Evolutionary conservation across 2,329 filamentous ascomycete species (phyloP), one percentile per base, ranked within the genome.

Genomic region (Venturia aucupariae): DNA sequence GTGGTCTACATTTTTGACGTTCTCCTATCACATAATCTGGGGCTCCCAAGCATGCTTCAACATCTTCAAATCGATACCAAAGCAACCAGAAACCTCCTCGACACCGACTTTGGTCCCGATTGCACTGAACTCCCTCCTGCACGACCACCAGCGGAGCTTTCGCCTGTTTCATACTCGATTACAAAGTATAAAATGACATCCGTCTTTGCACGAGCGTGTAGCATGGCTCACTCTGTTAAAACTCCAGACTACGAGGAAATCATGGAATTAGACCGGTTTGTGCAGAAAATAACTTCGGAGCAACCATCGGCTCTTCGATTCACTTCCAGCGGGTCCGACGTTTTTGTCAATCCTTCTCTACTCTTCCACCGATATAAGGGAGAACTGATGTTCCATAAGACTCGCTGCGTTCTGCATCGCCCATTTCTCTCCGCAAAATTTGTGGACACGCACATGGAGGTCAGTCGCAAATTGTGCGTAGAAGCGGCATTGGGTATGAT

Each of bases 331-430:
- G 71, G 74, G 30, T 71, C 75, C 35, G 80, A 77, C 5, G 75
- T 84, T 24, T 77, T 76, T 2, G 81, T 84, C 61, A 71, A 79
- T 0, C 74, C 81, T 0, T 75, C 79, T n/a, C 68, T 81, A 10
- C 77, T 85, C 39, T 80, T 84, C 73, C 76, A 77, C 30, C 76
- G 80, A 5, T 77, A 82, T 66, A 82, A 79, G 48, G 70, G 85
- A 27, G 78, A 83, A 22, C 70, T 84, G 4, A 72, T 82, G 5
- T 81, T 80, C 68, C 78, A 80, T 57, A 82, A 82, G 68, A 74
- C 79, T 10, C 78, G 78, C 60, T 78, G 80, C 39, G 78, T 84
- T 0, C 70, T 86, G n/a, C 82, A 85, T 68, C 76, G 82, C 19
- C 78, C 78, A 35, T 83, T 80, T 67, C 76, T 85, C 67, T 75